These are phyloP conservation scores for Penicillium odoratum DNA, from an alignment of 495 filamentous ascomycete genomes.

Conservation along the genomic window DNA sequence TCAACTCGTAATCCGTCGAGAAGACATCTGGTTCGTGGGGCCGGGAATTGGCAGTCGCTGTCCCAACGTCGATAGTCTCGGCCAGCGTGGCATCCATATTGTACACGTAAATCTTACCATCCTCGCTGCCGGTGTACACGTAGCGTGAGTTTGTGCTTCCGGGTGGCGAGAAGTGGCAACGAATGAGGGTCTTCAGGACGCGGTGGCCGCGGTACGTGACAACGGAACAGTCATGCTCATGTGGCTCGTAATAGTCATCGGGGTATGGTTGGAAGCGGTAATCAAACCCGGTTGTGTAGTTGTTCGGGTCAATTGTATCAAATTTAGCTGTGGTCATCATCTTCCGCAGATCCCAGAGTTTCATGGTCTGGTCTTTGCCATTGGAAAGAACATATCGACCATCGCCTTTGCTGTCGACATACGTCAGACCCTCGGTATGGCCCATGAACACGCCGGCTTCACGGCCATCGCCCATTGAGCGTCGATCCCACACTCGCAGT, in stretches of 20 bases:
- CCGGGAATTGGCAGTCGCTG: conserved; percentile 61
- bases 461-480: conserved; percentile 82
- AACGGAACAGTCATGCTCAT: conserved; percentile 85
- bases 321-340: conserved; percentile 72
- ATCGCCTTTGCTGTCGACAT: conserved; percentile 95
- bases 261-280: conserved; percentile 75
- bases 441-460: conserved; percentile 92
- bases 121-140: conserved; percentile 85
- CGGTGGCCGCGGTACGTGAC: conserved; percentile 91
- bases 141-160: conserved; percentile 87
- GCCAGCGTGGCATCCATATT: conserved; percentile 93
- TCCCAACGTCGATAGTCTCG: conserved; percentile 71
- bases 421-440: conserved; percentile 92
- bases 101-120: conserved; percentile 87
- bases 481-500: conserved; percentile 90
- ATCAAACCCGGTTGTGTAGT: conserved; percentile 73
- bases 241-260: conserved; percentile 67
- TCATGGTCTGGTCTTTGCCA: conserved; percentile 95
- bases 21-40: conserved; percentile 50
- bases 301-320: conserved; percentile 50
- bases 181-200: conserved; percentile 84
- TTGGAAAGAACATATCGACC: conserved; percentile 94
- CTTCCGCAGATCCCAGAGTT: conserved; percentile 90
- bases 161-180: conserved; percentile 94
- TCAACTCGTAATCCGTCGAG: conserved; percentile 39